Base-by-base conservation (phyloP, 1,284 basidiomycete genomes). In the Tetrapyrgos nigripes region DNA sequence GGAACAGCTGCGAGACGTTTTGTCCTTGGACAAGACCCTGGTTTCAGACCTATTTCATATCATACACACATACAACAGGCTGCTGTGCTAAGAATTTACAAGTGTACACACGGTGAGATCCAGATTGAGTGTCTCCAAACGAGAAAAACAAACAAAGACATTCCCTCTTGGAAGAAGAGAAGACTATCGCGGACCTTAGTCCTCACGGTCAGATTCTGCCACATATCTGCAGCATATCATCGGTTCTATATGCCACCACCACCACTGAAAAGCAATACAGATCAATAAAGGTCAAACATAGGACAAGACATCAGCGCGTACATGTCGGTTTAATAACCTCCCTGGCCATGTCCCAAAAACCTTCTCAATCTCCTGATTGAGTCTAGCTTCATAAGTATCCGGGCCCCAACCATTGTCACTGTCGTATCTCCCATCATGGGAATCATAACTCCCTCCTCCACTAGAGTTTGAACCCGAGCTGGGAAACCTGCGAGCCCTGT, bases 221-320 rank as follows among this genome's bases (percentile, higher is more conserved):
- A 72, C 58, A 62, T 76, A 79, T 58, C 73, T 69, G 70, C 88
- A 91, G 65, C 84, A 86, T 8, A 89, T 52, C 19, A 88, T 70
- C 9, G 86, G 83, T 64, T 88, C 84, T 4, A 89, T 55, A 55
- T 84, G 82, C 87, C 86, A 89, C 86, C 86, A 85, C 90, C 90
- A 92, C 89, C 89, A 92, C 90, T 91, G 64, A 48, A 31, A 31
- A 50, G n/a, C 21, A 48, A 53, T 19, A 60, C 29, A 10, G 40
- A 58, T 55, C 57, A 55, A 48, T 50, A 58, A 44, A 19, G 35
- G 35, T 45, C 50, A 29, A 37, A 58, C 53, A 44, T 64, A 56
- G 53, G 44, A 60, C 23, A 50, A 35, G 48, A 31, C 37, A 43
- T 51, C 35, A n/a, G 21, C 2, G 82, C 88, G 67, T 71, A 91